These are phyloP conservation scores for Chalciporus piperatus DNA, from an alignment of 768 basidiomycete species.

Conservation along the genomic window DNA sequence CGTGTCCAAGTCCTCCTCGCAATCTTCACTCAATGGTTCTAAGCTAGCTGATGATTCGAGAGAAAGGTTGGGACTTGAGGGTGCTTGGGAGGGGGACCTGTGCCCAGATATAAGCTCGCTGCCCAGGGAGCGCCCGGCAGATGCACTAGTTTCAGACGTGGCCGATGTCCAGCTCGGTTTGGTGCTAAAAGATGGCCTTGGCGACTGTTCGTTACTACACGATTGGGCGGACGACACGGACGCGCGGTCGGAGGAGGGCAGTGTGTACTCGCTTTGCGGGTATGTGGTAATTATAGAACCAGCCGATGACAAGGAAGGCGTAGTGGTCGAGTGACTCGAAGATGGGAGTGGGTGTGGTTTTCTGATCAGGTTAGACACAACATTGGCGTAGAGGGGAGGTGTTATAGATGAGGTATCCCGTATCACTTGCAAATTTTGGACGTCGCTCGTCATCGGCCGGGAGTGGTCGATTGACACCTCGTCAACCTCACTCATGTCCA, in stretches of 20 bases:
- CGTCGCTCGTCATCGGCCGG: constrained; percentile 5
- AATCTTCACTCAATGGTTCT: constrained; percentile 16
- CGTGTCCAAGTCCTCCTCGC: constrained; percentile 14
- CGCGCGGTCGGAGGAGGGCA: constrained; percentile 10
- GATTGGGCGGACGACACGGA: constrained; percentile 15
- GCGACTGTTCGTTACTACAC: constrained; percentile 14
- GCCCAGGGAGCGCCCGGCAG: constrained; percentile 10
- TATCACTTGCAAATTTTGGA: neutral
- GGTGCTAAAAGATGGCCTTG: constrained; percentile 12
- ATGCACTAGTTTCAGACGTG: constrained; percentile 24
- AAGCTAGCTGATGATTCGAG: constrained; percentile 11
- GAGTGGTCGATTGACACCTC: constrained; percentile 2
- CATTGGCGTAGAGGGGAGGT: constrained; percentile 25
- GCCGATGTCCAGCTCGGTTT: constrained; percentile 24
- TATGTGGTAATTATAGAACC: constrained; percentile 4
- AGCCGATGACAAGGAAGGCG: constrained; percentile 4
- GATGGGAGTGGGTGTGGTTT: constrained; percentile 12
- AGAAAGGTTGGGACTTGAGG: constrained; percentile 26
- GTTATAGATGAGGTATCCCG: constrained; percentile 10
- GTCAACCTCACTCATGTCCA: constrained; percentile 15
- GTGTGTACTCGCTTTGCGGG: constrained; percentile 12
- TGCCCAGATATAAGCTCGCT: constrained; percentile 16
- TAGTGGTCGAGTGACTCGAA: constrained; percentile 6
- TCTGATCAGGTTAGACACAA: constrained; percentile 20
- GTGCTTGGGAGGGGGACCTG: constrained; percentile 17